These are phyloP conservation scores for Lojkania enalia DNA, from an alignment of 2,329 filamentous ascomycete species.

Conservation along the genomic window DNA sequence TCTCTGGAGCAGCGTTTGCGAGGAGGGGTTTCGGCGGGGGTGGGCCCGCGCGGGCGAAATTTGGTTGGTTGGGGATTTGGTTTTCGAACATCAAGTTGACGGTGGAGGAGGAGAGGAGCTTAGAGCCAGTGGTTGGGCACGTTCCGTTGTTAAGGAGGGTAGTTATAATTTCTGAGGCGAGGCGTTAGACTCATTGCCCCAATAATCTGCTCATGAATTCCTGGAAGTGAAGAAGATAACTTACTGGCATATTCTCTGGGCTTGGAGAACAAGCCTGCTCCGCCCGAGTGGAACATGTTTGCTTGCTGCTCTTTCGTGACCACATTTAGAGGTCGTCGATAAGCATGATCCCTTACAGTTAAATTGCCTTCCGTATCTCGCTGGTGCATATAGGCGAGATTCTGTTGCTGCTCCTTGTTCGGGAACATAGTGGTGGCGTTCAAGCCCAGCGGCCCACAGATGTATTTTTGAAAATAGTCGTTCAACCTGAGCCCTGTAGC, in stretches of 20 bases:
- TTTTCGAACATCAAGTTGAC: conserved; percentile 68
- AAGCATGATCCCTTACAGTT: conserved; percentile 54
- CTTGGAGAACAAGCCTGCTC: conserved; percentile 62
- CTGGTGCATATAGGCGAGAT: conserved; percentile 61
- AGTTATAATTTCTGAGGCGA: conserved; percentile 61
- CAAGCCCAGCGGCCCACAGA: conserved; percentile 53
- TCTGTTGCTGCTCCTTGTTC: conserved; percentile 55
- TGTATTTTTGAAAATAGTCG: conserved; percentile 52
- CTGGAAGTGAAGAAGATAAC: conserved; percentile 19
- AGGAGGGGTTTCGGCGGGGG: conserved; percentile 54
- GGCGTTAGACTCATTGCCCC: no score
- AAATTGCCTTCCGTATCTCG: conserved; percentile 49
- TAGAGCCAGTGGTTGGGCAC: conserved; percentile 58
- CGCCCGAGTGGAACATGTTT: conserved; percentile 61
- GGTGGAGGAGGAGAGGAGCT: conserved; percentile 60
- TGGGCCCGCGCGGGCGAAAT: conserved; percentile 53
- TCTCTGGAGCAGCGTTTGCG: conserved; percentile 53
- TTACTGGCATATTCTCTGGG: conserved; percentile 63
- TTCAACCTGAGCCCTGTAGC: conserved; percentile 48
- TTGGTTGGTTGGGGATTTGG: conserved; percentile 58
- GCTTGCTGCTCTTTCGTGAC: conserved; percentile 50
- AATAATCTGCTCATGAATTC: not conserved
- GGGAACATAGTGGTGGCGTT: conserved; percentile 62
- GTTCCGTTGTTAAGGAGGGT: conserved; percentile 67
- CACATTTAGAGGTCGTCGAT: conserved; percentile 52